Evolutionary conservation across 1,284 basidiomycete species (phyloP).

Genomic region (Ustilago xerochloae): DNA sequence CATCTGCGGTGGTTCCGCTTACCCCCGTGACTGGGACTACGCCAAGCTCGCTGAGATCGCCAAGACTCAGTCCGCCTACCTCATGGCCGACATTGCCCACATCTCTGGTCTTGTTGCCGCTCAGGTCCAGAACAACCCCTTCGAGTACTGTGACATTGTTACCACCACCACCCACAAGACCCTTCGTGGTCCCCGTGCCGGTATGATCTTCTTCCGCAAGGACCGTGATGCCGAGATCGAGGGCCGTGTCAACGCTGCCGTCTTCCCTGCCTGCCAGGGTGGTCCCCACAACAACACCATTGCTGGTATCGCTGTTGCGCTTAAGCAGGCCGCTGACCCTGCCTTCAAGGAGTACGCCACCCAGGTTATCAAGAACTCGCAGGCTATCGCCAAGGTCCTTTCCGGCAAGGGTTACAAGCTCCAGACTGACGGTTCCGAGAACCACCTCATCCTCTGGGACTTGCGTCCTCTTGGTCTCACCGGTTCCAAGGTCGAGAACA

Average conservation of each 20-base stretch:
- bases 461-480: constrained; percentile 93
- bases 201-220: constrained; percentile 98
- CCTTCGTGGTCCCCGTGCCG: constrained; percentile 96
- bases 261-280: constrained; percentile 99
- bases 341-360: constrained; percentile 92
- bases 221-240: constrained; percentile 89
- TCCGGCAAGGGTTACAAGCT: constrained; percentile 77
- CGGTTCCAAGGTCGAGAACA: constrained; percentile 97
- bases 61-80: constrained; percentile 88
- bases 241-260: constrained; percentile 94
- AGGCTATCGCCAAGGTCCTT: constrained; percentile 64
- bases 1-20: constrained; percentile 98
- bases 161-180: constrained; percentile 85
- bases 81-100: constrained; percentile 87
- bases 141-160: constrained; percentile 91
- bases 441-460: constrained; percentile 98
- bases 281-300: constrained; percentile 99
- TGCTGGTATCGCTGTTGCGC: constrained; percentile 92
- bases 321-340: constrained; percentile 91
- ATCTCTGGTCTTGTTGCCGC: constrained; percentile 95
- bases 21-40: constrained; percentile 90
- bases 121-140: constrained; percentile 89
- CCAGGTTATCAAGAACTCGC: constrained; percentile 80
- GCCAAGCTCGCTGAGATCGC: constrained; percentile 82
- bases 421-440: constrained; percentile 95